A percentile compares a stretch with the other conserved stretches of the same genome.
phyloP scores from a whole-genome alignment of 2,329 filamentous ascomycete genomes.

The Hysterium pulicare region DNA sequence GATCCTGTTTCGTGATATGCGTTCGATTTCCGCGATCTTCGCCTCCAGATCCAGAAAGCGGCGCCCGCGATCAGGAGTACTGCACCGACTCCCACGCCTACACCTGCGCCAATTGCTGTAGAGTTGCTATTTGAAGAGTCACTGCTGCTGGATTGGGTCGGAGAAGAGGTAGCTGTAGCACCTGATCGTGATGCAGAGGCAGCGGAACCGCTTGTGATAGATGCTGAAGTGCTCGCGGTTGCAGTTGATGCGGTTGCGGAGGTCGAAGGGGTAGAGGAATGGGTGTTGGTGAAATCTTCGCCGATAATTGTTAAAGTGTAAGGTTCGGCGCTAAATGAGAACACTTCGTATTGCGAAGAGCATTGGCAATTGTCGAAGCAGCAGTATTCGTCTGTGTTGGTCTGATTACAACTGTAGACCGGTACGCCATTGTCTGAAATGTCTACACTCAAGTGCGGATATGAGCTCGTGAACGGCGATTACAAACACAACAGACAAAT shows the following conservation, averaged over 20 bases:
- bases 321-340: slow-evolving; percentile 16
- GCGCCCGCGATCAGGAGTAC: slow-evolving; percentile 7
- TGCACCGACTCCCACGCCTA: slow-evolving; percentile 12
- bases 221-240: not conserved
- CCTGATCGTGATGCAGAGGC: too few species aligned
- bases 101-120: slow-evolving; percentile 14
- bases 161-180: not conserved
- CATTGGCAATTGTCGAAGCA: slow-evolving; percentile 26
- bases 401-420: slow-evolving; percentile 25
- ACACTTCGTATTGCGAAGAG: slow-evolving; percentile 16
- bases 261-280: slow-evolving; percentile 7
- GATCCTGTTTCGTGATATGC: not conserved
- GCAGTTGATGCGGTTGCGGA: not conserved
- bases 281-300: slow-evolving; percentile 20
- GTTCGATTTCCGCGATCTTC: slow-evolving; percentile 3
- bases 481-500: not conserved
- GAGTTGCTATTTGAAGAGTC: not conserved
- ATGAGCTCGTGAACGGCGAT: not conserved
- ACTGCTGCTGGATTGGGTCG: not conserved
- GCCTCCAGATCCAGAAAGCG: slow-evolving; percentile 9
- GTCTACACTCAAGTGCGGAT: slow-evolving; percentile 9
- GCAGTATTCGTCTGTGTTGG: slow-evolving; percentile 22
- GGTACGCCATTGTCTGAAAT: slow-evolving; percentile 16
- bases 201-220: not conserved
- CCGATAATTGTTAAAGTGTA: slow-evolving; percentile 27